phyloP scores from a whole-genome alignment of 305 asterid genomes.

The Fraxinus platypoda region DNA sequence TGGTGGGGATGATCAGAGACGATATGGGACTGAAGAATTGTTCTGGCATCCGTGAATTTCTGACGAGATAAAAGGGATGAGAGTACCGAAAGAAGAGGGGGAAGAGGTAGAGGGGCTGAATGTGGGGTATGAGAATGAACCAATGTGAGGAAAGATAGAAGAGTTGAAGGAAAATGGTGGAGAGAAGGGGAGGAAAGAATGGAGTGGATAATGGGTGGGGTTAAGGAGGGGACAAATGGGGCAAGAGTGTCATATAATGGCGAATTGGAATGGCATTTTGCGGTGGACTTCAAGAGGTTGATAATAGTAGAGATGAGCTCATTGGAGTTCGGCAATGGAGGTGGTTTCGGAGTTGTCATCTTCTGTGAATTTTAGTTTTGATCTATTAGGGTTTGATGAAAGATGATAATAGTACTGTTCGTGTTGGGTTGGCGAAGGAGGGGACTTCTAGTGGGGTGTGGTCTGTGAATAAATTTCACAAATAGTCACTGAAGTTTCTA shows the following conservation, averaged over 20 bases:
- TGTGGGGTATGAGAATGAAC: constrained; percentile 46
- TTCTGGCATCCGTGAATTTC: constrained; percentile 55
- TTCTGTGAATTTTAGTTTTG: neutral
- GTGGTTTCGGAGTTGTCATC: constrained; percentile 23
- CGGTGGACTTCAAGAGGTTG: constrained; percentile 24
- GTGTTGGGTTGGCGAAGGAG: neutral
- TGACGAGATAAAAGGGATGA: constrained; percentile 48
- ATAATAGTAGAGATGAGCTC: constrained; percentile 47
- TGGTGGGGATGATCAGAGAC: constrained; percentile 63
- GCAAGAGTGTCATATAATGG: constrained; percentile 35
- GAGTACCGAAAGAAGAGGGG: constrained; percentile 54
- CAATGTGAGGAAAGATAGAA: constrained; percentile 60
- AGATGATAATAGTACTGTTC: neutral
- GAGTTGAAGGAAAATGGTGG: constrained; percentile 47
- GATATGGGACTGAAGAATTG: constrained; percentile 55
- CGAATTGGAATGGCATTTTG: constrained; percentile 22
- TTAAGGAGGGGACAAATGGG: constrained; percentile 55
- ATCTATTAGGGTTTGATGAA: neutral
- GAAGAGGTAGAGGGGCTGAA: constrained; percentile 44
- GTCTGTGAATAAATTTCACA: neutral
- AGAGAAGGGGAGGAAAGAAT: constrained; percentile 58
- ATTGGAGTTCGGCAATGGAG: constrained; percentile 36
- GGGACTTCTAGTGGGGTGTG: neutral
- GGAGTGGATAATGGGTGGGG: constrained; percentile 60
- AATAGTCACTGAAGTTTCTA: neutral